Conservation (phyloP, 202 grass and related monocot genomes). For the Saccharum hybrid region DNA sequence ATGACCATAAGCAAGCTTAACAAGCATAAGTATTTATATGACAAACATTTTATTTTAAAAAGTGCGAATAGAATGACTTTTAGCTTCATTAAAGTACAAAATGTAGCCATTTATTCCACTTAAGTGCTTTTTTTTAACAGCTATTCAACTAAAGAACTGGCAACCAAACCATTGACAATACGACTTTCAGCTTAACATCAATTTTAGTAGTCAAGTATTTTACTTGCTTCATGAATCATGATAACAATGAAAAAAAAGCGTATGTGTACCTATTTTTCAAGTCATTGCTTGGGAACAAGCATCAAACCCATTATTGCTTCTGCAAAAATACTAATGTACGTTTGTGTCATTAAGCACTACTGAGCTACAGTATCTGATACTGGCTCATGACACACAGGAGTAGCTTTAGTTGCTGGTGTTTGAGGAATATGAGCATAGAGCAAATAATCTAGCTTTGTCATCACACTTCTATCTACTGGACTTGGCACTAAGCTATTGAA, state of each 20-base stretch:
- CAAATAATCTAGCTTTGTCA: neutral
- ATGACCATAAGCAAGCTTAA: too few species aligned
- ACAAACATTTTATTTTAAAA: too few species aligned
- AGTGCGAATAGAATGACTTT: neutral
- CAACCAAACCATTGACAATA: neutral
- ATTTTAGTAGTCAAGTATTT: neutral
- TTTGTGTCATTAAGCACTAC: neutral
- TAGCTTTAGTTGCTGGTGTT: too few species aligned
- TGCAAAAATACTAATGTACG: neutral
- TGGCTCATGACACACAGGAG: neutral
- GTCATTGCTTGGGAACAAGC: neutral
- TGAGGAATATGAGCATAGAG: conserved; percentile 13
- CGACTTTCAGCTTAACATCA: neutral
- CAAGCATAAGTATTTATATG: too few species aligned
- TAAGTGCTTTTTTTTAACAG: neutral
- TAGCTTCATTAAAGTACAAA: neutral
- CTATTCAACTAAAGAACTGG: neutral
- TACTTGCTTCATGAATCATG: neutral
- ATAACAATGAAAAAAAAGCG: neutral
- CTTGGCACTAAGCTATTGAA: neutral
- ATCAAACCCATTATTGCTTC: conserved; percentile 5
- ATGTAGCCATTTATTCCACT: neutral
- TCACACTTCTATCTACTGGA: neutral
- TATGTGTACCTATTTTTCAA: conserved; percentile 9
- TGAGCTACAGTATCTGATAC: neutral